Evolutionary conservation across 306 rosid species (phyloP), one percentile per base, ranked within the genome.

Genomic region (Pterocarpus macrocarpus): DNA sequence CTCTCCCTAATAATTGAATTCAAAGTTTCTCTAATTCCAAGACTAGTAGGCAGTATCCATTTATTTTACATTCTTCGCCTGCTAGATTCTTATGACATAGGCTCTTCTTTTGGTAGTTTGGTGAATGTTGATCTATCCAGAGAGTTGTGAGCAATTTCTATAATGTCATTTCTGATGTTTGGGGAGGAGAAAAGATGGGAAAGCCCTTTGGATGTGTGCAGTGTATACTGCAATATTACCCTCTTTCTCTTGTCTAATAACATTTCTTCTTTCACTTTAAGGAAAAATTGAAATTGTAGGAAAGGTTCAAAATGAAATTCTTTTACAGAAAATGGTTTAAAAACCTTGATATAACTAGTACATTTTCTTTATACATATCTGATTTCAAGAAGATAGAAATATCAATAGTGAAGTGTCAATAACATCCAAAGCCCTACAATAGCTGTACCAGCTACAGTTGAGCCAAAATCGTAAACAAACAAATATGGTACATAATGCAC

Each of bases 401-500:
- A n/a, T n/a, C 80, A 59, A 66, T 61, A 33, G 58, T 50, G 36
- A 63, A 59, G 58, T 14, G 11, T 16, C 62, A 74, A 64, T 43
- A 61, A 52, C 64, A 83, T 41, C 32, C 15, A 71, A 76, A 55
- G 55, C 33, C 66, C 45, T 52, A 45, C 8, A n/a, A 35, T 73
- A 45, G 15, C 38, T 61, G 71, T 52, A 69, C 38, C 74, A 75
- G 68, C 72, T 69, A 64, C 4, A 49, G 45, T 63, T 74, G 72
- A 84, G 81, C 68, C 73, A 49, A 71, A 49, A 78, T 11, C 22
- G 56, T 67, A 41, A 44, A 53, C 64, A 76, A 75, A 57, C 64
- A 52, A 58, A 79, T 17, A 61, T 5, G 69, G 39, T 17, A 49
- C 8, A 12, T 7, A 68, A 82, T 33, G 82, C 34, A 76, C 64